Evolutionary conservation across 192 early-diverging fungal genomes (phyloP).

Genomic region (Diversispora eburnea): DNA sequence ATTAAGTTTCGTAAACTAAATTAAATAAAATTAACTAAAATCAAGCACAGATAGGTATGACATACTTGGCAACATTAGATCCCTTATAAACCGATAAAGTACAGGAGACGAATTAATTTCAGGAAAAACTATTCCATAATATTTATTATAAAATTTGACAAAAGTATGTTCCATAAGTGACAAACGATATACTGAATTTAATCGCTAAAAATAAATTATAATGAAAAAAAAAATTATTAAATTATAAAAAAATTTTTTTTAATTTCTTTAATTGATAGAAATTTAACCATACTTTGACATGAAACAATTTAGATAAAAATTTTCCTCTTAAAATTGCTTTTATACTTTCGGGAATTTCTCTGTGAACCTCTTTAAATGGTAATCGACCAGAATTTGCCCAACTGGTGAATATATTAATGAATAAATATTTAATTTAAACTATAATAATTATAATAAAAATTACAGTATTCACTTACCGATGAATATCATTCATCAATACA

Average conservation of each 20-base stretch:
- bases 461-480: background rate
- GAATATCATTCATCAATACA: constrained; percentile 14
- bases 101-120: constrained; percentile 24
- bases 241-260: background rate
- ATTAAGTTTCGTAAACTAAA: too few relatives aligned
- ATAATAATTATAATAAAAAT: background rate
- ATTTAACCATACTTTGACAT: too few relatives aligned
- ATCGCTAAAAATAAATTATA: background rate
- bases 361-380: background rate
- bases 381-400: constrained; percentile 3
- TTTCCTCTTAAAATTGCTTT: background rate
- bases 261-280: background rate
- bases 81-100: constrained; percentile 26
- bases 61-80: constrained; percentile 28
- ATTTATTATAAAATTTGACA: constrained; percentile 7
- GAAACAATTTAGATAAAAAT: background rate
- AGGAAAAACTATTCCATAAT: constrained; percentile 24
- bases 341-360: background rate
- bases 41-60: background rate
- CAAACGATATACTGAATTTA: background rate
- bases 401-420: background rate
- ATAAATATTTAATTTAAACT: background rate
- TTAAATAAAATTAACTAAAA: too few relatives aligned
- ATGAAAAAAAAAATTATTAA: background rate
- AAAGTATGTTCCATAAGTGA: background rate